Conservation (phyloP, 129 eudicot genomes). For the Calendula officinalis region DNA sequence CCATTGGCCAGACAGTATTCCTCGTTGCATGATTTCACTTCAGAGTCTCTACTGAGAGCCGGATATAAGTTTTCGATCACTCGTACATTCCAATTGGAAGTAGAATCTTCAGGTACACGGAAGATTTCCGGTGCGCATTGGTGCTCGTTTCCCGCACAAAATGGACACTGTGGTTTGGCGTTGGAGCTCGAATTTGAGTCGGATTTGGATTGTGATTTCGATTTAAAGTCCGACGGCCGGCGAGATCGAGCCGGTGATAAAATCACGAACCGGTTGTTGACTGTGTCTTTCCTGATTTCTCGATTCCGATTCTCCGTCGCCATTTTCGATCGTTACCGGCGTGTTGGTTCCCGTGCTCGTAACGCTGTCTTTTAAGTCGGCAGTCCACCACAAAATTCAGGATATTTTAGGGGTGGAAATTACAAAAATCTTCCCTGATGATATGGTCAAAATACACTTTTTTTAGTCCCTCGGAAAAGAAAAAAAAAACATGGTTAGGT, state of each 20-base stretch:
- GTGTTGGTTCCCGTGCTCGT: conserved; percentile 4
- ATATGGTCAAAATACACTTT: too few relatives aligned
- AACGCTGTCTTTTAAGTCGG: conserved; percentile 3
- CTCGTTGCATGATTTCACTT: conserved; percentile 3
- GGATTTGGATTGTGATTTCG: conserved; percentile 58
- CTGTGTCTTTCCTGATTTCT: conserved; percentile 65
- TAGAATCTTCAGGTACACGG: conserved; percentile 52
- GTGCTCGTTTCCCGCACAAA: conserved; percentile 84
- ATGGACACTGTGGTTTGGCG: conserved; percentile 53
- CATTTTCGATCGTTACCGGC: conserved; percentile 25
- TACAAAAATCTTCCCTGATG: too few relatives aligned
- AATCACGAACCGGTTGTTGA: conserved; percentile 76
- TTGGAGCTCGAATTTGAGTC: conserved; percentile 38
- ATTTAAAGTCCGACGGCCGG: conserved; percentile 87
- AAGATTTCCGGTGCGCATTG: conserved; percentile 94
- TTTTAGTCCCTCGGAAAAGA: too few relatives aligned
- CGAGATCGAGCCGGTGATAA: conserved; percentile 89
- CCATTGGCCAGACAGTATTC: conserved; percentile 1
- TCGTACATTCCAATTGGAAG: conserved; percentile 68
- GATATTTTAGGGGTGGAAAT: too few relatives aligned
- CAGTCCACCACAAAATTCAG: too few relatives aligned
- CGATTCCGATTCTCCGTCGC: conserved; percentile 41
- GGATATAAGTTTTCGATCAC: conserved; percentile 87
- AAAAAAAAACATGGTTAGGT: too few relatives aligned
- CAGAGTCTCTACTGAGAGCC: conserved; percentile 61